Evolutionary conservation across 805 yeast genomes (phyloP), one percentile per base, ranked within the genome.

Genomic region (Teunomyces funiuensis): DNA sequence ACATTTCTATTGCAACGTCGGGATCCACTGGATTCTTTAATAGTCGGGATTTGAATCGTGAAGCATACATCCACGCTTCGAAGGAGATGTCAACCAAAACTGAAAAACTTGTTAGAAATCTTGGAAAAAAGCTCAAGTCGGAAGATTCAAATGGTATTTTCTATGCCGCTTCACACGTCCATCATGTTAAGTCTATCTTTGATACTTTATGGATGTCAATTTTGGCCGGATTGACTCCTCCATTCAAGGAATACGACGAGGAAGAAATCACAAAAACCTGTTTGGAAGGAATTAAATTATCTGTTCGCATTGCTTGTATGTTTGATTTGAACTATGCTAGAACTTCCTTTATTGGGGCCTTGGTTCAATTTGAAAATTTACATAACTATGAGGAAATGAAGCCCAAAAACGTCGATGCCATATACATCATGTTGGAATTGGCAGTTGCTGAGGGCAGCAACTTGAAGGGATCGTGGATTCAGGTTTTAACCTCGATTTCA

Each of bases 191-290:
- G 58, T 90, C 97, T 1, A 87, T 95, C 57, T 91, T 93, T 65
- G 97, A 91, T 54, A 88, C 88, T 13, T 69, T 86, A 33, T 93
- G 99, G 99, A 90, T 95, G 97, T 88, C 97, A 0, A 79, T 93
- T 36, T 73, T 93, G 50, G 98, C 98, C 5, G 97, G 95, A 0
- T 72, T 93, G 37, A 89, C 97, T 0, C 91, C 95, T 3, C 95
- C 97, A 5, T 89, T 90, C 69, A 88, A 85, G 57, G 97, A 88
- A 41, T 82, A 84, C 47, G 89, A 86, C 51, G 93, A 87, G 51
- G 76, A 73, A 15, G 88, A 83, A 41, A 76, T 85, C 8, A 77
- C 86, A 3, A 76, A 71, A 37, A 64, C 76, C 6, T 83, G 97
- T 51, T 65, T 93, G 40, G 96, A 88, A 49, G 99, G 99, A 16